Conservation (phyloP, 257 asterid genomes). For the Oldenlandia corymbosa region DNA sequence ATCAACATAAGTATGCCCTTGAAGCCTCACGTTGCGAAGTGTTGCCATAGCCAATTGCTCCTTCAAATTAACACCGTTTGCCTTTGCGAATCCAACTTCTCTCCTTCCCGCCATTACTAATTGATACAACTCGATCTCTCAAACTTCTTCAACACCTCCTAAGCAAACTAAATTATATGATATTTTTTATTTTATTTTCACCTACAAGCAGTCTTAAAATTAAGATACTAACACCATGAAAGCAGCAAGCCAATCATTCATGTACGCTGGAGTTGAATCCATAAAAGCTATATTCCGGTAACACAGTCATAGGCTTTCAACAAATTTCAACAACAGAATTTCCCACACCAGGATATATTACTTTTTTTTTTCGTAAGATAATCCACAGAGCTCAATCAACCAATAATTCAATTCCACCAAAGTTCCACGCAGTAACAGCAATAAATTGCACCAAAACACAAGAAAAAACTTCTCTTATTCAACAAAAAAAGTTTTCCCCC, state of each 20-base stretch:
- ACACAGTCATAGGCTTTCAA: not conserved
- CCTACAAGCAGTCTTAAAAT: not conserved
- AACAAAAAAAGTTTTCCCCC: no score
- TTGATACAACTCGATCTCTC: not conserved
- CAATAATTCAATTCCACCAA: not conserved
- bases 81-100: conserved; percentile 48
- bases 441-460: not conserved
- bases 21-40: conserved; percentile 58
- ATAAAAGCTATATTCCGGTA: not conserved
- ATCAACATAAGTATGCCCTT: conserved; percentile 83
- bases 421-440: not conserved
- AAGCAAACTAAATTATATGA: conserved; percentile 18
- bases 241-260: not conserved
- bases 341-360: conserved; percentile 6
- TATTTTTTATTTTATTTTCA: no score
- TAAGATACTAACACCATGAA: conserved; percentile 9
- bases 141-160: not conserved
- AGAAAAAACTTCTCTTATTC: conserved; percentile 6
- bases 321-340: not conserved
- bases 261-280: not conserved
- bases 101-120: conserved; percentile 41
- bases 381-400: not conserved
- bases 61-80: conserved; percentile 45
- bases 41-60: conserved; percentile 61
- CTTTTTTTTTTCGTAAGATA: not conserved